Percentiles rank a stretch among this genome's conserved stretches.
phyloP scores from a whole-genome alignment of 805 yeast genomes.

The Saccharomycopsis synnaedendra region DNA sequence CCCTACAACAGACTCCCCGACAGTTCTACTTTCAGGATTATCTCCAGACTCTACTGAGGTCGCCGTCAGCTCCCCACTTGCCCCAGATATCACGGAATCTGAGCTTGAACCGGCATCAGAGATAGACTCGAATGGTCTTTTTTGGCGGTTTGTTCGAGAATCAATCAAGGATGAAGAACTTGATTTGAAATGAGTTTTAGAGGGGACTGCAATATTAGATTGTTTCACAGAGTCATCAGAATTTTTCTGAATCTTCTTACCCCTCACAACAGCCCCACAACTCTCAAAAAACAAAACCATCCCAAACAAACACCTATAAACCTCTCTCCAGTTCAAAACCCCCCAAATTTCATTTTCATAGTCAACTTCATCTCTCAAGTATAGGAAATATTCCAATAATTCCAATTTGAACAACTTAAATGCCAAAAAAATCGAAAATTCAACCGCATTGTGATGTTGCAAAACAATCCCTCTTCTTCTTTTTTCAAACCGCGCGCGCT shows the following conservation, averaged over 20 bases:
- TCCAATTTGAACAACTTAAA: constrained; percentile 16
- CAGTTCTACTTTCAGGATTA: background rate
- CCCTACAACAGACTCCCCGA: background rate
- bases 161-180: too few species aligned
- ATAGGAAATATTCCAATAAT: constrained; percentile 14
- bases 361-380: constrained; percentile 9
- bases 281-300: constrained; percentile 12
- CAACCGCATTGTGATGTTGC: constrained; percentile 8
- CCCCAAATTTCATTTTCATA: constrained; percentile 3
- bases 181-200: too few species aligned
- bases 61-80: background rate
- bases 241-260: background rate
- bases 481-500: background rate
- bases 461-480: background rate
- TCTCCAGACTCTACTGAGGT: background rate
- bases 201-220: too few species aligned
- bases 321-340: constrained; percentile 9
- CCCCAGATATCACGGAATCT: background rate
- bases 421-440: constrained; percentile 13
- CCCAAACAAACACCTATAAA: constrained; percentile 7
- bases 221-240: background rate
- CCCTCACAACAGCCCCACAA: constrained; percentile 5
- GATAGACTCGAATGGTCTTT: too few species aligned
- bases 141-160: too few species aligned
- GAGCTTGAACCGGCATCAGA: too few species aligned